Conservation (phyloP, 2,329 filamentous ascomycete species). For the Trichocomaceae sp. region DNA sequence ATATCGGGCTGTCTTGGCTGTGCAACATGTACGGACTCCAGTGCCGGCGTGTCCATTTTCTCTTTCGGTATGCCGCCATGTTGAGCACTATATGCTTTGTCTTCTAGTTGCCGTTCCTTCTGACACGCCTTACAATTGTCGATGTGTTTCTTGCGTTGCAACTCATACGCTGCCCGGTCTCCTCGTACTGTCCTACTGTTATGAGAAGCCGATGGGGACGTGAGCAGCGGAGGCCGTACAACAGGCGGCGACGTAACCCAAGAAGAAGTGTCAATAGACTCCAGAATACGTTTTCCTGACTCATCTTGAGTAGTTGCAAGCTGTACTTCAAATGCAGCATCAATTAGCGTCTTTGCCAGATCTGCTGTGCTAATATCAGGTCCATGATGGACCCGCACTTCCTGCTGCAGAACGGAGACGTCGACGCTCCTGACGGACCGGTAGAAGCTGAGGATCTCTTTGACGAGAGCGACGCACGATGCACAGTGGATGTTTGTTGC, state of each 20-base stretch:
- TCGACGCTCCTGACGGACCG: slow-evolving; percentile 32
- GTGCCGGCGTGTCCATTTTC: background rate
- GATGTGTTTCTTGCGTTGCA: slow-evolving; percentile 34
- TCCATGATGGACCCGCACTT: slow-evolving; percentile 38
- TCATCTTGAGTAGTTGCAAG: slow-evolving; percentile 37
- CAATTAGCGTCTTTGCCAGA: slow-evolving; percentile 34
- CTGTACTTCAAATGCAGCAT: slow-evolving; percentile 43
- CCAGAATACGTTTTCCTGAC: slow-evolving; percentile 24
- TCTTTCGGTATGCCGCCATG: background rate
- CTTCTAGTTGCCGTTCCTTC: slow-evolving; percentile 28
- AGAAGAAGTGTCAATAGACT: slow-evolving; percentile 28
- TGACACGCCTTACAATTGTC: slow-evolving; percentile 48
- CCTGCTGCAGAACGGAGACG: slow-evolving; percentile 39
- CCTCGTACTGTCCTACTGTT: background rate
- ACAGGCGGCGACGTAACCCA: slow-evolving; percentile 11
- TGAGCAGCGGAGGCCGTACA: slow-evolving; percentile 1
- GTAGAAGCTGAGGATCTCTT: slow-evolving; percentile 36
- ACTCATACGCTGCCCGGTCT: background rate
- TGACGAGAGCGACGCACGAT: slow-evolving; percentile 42
- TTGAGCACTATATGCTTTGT: background rate
- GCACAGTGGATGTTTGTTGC: slow-evolving; percentile 46
- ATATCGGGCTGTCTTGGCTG: slow-evolving; percentile 9
- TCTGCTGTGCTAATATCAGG: slow-evolving; percentile 24
- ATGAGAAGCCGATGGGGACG: background rate
- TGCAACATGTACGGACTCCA: slow-evolving; percentile 11